Evolutionary conservation across 169 alveolate species (phyloP), one percentile per base, ranked within the genome.

Genomic region (Condylostoma magnum): DNA sequence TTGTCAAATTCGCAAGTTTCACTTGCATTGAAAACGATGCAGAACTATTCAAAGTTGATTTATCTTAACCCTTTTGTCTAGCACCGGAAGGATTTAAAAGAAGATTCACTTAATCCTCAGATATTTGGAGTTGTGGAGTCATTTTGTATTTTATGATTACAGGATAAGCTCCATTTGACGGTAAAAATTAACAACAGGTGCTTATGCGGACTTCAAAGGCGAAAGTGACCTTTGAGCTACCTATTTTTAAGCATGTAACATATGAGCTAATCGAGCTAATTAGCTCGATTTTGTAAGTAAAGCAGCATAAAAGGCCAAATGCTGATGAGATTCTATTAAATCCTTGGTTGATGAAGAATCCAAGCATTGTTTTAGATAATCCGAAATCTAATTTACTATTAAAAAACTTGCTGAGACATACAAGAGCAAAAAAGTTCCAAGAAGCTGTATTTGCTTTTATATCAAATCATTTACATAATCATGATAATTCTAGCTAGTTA

Each of bases 41-140:
- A 18, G 22, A 47, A 66, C 18, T 22, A n/a, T 47, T 28, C 44
- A 43, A 18, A 22, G 34, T 20, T 2, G 12, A 41, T 18, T 20
- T 43, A 18, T 52, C 56, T 0, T 34, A 52, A 37, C 56, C 28
- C 15, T 28, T 20, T 43, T 58, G 10, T 18, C 37, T 36, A 18
- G 71, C 71, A 0, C 71, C 71, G 4, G 71, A 58, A 58, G 43
- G 28, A 20, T 34, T 58, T 6, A 36, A 52, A 15, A 37, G 53
- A 44, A 56, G 52, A 20, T 72, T 48, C 38, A 46, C 31, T 41
- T 71, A 72, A 30, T 57, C 56, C 47, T 43, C 63, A 43, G 80
- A 72, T 57, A 56, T 72, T n/a, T 72, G 80, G 80, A 30, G 69
- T 10, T 41, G 56, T 5, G 80, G 80, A 4, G 67, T 72, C 25